Base-by-base conservation (phyloP, 768 basidiomycete species). In the Candolleomyces aberdarensis region DNA sequence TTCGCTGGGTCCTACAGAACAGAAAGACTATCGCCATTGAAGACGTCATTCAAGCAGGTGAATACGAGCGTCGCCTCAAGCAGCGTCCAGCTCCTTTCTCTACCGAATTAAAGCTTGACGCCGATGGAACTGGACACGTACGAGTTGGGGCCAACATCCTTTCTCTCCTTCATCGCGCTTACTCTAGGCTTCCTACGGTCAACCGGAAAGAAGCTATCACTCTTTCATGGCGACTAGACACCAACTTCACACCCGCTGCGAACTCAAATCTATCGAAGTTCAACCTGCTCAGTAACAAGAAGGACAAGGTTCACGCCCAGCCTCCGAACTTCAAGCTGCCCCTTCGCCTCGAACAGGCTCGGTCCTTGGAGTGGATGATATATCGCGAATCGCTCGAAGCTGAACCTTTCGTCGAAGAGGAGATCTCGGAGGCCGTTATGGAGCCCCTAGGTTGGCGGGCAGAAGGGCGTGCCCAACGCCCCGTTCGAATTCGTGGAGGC, bases 361-460 rank as follows among this genome's bases (percentile, higher is more conserved):
- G 95, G 31, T 97, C 95, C 3, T 75, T 97, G 57, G 85, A 85
- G 56, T 98, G 96, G 96, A 97, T 97, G 96, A 74, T 96, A 49
- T 71, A 78, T 49, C 92, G 92, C 67, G 96, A 98, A 72, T 76
- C 82, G 1, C 59, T 66, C 1, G 76, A 84, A 39, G 84, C 85
- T 0, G 72, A 82, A 10, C 88, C 92, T 1, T 98, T 96, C 70
- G 71, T 94, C 31, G 96, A 98, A 72, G 94, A 98, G 71, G 96
- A 98, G 70, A 92, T 97, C 47, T 89, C 93, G 0, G 96, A 98
- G 72, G 92, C 94, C 3, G 83, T 92, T 50, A 78, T 96, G 3
- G 88, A 87, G 61, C 86, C 93, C 56, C 76, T 97, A 13, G 92
- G 93, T 7, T 98, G 96, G 96, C 82, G 94, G 65, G 93, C 92